Evolutionary conservation across 208 protist species (phyloP).

Genomic region (Perkinsela sp.): DNA sequence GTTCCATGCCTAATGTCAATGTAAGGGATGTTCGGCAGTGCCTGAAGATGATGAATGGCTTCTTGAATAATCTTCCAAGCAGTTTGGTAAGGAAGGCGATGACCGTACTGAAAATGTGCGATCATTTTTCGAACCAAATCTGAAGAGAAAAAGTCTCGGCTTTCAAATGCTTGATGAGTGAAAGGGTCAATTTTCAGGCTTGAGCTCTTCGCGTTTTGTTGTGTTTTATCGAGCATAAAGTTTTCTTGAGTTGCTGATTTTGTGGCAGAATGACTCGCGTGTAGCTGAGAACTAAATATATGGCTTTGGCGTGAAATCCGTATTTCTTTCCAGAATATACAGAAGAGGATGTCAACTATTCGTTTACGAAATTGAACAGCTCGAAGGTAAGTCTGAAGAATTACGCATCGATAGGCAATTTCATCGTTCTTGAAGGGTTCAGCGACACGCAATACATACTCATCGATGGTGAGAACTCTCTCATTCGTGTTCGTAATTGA

Average conservation of each 20-base stretch:
- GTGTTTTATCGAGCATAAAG: slow-evolving; percentile 31
- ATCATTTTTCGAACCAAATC: slow-evolving; percentile 32
- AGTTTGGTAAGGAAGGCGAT: slow-evolving; percentile 35
- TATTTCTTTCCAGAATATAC: slow-evolving; percentile 31
- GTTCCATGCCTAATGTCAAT: slow-evolving; percentile 12
- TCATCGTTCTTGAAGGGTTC: slow-evolving; percentile 32
- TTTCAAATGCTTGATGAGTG: slow-evolving; percentile 34
- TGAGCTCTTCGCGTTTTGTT: slow-evolving; percentile 22
- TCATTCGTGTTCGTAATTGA: slow-evolving; percentile 28
- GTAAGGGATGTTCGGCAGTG: slow-evolving; percentile 40
- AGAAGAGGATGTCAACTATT: neutral
- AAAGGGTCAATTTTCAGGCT: slow-evolving; percentile 23
- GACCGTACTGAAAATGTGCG: slow-evolving; percentile 23
- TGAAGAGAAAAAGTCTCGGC: slow-evolving; percentile 21
- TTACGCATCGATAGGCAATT: slow-evolving; percentile 8
- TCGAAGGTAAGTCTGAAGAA: neutral
- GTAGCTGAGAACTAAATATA: slow-evolving; percentile 53
- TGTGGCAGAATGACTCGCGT: slow-evolving; percentile 12
- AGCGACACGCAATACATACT: slow-evolving; percentile 46
- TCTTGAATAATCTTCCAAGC: slow-evolving; percentile 49
- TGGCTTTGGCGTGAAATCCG: slow-evolving; percentile 51
- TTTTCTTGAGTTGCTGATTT: slow-evolving; percentile 29
- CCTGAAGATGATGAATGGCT: slow-evolving; percentile 44
- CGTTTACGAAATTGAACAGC: neutral
- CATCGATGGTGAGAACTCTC: slow-evolving; percentile 28